Evolutionary conservation across 441 rosid species (phyloP), one percentile per base, ranked within the genome.

Genomic region (Gossypium trilobum): DNA sequence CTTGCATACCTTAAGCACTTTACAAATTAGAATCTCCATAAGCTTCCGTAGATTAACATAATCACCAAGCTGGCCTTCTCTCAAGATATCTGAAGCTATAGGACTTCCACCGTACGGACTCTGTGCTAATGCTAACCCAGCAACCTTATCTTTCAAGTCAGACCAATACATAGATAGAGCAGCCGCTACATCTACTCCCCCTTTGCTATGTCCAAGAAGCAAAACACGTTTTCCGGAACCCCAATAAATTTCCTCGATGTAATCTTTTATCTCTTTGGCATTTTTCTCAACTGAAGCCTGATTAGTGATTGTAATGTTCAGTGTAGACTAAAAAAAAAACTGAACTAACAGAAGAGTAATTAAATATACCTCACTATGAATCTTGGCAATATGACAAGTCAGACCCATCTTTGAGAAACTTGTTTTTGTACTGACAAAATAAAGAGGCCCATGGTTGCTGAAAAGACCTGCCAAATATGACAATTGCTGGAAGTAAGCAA

Each of bases 141-240:
- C 93, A 62, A 94, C 97, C 84, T 92, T 94, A 76, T 91, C 97
- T 78, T 89, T 91, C 77, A 95, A 82, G 9, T 95, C 96, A 77
- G 96, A 77, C 99, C 97, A 95, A 78, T 92, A 88, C 54, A 95
- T 80, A 14, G 99, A 91, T 63, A 92, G 74, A 72, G 99, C 96
- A 80, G 97, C 98, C 0, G 98, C 99, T 52, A 95, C 84, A 81
- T 95, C 99, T 72, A 91, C 85, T 62, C 99, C 99, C 70, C 99
- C 98, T 91, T 95, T 95, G 85, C 99, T 92, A 84, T 95, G 99
- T 54, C 99, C 98, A 67, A 95, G 87, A 78, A 95, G 87, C 82
- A 95, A 78, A 74, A 95, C 93, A 36, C 88, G 87, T 83, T 95
- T 95, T 74, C 87, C 83, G 36, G 97, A 85, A 63, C 97, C 97